A percentile compares a stretch with the other conserved stretches of the same genome.
Evolutionary conservation across 768 basidiomycete genomes (phyloP).

Genomic region (Tephrocybe sp.): DNA sequence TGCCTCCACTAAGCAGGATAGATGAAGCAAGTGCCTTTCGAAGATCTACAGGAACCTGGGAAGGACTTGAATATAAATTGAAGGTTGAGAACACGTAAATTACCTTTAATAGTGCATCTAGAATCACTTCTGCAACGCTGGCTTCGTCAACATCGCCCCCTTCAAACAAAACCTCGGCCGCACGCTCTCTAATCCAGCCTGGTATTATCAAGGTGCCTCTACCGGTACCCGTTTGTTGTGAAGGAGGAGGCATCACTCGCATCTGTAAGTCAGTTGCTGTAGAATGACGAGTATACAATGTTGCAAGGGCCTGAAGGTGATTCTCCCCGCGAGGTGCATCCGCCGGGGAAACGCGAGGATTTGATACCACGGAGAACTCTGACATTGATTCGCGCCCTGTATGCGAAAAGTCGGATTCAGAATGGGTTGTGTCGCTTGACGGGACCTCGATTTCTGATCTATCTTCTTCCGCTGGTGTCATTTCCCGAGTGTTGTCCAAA

Average conservation of each 20-base stretch:
- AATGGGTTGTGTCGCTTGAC: constrained; percentile 55
- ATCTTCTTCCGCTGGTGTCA: constrained; percentile 32
- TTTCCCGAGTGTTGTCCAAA: constrained; percentile 32
- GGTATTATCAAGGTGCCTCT: constrained; percentile 82
- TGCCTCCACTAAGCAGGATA: constrained; percentile 87
- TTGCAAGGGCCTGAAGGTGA: constrained; percentile 64
- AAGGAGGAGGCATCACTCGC: constrained; percentile 63
- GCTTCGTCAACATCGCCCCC: constrained; percentile 87
- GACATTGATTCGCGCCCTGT: constrained; percentile 47
- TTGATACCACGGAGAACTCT: constrained; percentile 58
- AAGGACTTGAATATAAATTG: background rate
- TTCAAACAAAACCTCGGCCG: constrained; percentile 89
- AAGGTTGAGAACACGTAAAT: background rate
- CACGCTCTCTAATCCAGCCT: constrained; percentile 93
- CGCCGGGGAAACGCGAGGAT: constrained; percentile 32
- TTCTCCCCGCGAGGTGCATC: constrained; percentile 41
- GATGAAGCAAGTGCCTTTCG: constrained; percentile 81
- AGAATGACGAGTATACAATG: constrained; percentile 74
- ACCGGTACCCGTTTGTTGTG: constrained; percentile 71
- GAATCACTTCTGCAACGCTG: constrained; percentile 78
- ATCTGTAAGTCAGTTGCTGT: constrained; percentile 75
- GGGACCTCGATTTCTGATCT: constrained; percentile 41
- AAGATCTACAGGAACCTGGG: constrained; percentile 86
- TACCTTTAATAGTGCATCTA: constrained; percentile 82
- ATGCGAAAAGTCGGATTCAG: constrained; percentile 69